Conservation (phyloP, 305 asterid genomes). For the Ilex paraguariensis region DNA sequence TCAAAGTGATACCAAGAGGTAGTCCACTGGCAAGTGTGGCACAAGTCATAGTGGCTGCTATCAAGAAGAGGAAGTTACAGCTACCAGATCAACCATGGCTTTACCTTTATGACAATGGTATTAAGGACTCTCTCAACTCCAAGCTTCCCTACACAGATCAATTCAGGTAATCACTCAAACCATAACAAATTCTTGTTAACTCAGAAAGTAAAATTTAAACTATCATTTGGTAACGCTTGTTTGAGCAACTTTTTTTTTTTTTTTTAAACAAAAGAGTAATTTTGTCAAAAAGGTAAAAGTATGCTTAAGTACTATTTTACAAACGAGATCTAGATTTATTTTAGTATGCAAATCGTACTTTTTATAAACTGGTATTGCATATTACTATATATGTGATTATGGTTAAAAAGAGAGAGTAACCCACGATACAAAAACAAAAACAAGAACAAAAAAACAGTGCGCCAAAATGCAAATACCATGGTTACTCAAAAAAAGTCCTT, state of each 20-base stretch:
- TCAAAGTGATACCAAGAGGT: conserved; percentile 44
- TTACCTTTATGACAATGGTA: conserved; percentile 23
- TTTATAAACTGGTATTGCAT: too few relatives aligned
- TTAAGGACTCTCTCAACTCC: conserved; percentile 29
- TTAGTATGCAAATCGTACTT: too few relatives aligned
- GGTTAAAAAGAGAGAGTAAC: too few relatives aligned
- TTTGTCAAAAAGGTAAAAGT: too few relatives aligned
- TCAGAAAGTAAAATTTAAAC: neutral
- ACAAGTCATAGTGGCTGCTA: conserved; percentile 49
- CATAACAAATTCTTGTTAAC: neutral
- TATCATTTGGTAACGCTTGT: neutral
- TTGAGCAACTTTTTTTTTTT: neutral
- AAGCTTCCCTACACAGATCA: conserved; percentile 44
- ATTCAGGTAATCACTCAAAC: conserved; percentile 32
- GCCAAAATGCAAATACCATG: too few relatives aligned
- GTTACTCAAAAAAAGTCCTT: too few relatives aligned
- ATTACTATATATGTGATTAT: too few relatives aligned
- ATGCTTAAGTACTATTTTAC: too few relatives aligned
- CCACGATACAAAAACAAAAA: too few relatives aligned
- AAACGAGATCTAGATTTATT: too few relatives aligned
- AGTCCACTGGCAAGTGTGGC: conserved; percentile 45
- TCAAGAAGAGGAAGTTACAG: conserved; percentile 41
- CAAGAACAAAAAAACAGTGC: too few relatives aligned
- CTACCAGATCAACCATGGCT: conserved; percentile 31
- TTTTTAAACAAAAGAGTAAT: too few relatives aligned